Evolutionary conservation across 345 rosid genomes (phyloP), one percentile per base, ranked within the genome.

Genomic region (Erysimum cheiranthoides): DNA sequence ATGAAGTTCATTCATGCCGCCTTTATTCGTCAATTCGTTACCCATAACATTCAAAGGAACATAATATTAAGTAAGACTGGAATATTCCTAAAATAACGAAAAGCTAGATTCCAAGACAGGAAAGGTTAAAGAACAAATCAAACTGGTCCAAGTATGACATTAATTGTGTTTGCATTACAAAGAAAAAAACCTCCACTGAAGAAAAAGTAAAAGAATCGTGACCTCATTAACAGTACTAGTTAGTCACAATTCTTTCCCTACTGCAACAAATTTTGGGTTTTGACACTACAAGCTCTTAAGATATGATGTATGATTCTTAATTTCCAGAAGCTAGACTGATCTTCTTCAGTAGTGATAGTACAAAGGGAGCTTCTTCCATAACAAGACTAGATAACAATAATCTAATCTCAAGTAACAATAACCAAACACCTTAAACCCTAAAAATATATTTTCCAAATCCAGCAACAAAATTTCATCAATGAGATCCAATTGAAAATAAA

Each of bases 1-100:
- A 73, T 68, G 82, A 50, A 78, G 79, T 10, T 63, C 85, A 38
- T 85, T 81, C 90, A 88, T 86, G 56, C n/a, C n/a, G 66, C 78
- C 71, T 53, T 39, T 80, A 13, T 43, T 32, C 63, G 38, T 49
- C 66, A 70, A 56, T 6, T 35, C 5, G 34, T 18, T 58, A 77
- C 58, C 57, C 5, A 63, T 6, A 46, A 62, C 42, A 2, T 77
- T 36, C 68, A 74, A 58, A 68, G 38, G 42, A 60, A 52, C 3
- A 40, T 0, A 75, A 52, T n/a, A 59, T 50, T 52, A 61, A 30
- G 12, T 34, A 75, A 63, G 47, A 70, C 61, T n/a, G n/a, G n/a
- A n/a, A n/a, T n/a, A n/a, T 35, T 13, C 14, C 21, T 3, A 32
- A 14, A 13, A 35, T 2, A 4, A 5, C 3, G n/a, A 42, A 17